phyloP scores from a whole-genome alignment of 2,329 filamentous ascomycete genomes.

The Hypoxylon sp. region DNA sequence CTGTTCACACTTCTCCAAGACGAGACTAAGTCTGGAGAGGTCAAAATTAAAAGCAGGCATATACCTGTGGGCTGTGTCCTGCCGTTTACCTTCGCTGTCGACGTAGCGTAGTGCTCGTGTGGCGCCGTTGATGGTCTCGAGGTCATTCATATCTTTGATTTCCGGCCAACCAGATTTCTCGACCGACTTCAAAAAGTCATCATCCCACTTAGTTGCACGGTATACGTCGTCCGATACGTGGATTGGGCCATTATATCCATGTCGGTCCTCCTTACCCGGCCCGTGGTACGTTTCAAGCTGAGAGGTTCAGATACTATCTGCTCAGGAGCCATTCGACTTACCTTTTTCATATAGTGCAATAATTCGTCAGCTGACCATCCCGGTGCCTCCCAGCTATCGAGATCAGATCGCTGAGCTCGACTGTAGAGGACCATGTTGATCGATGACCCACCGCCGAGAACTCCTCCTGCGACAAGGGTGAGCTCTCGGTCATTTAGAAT shows the following conservation, averaged over 20 bases:
- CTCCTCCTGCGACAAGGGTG: conserved; percentile 51
- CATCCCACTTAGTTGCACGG: conserved; percentile 56
- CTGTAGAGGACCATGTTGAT: conserved; percentile 61
- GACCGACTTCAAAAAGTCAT: conserved; percentile 65
- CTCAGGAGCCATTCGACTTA: too few relatives aligned
- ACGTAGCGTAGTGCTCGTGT: conserved; percentile 41
- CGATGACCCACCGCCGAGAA: conserved; percentile 67
- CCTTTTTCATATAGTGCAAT: conserved; percentile 55
- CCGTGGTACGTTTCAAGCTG: conserved; percentile 70
- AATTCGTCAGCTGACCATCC: conserved; percentile 50
- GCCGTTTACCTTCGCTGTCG: conserved; percentile 59
- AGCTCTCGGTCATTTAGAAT: conserved; percentile 22
- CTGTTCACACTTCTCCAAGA: too few relatives aligned
- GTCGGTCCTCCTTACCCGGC: conserved; percentile 57
- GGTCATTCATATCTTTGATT: conserved; percentile 66
- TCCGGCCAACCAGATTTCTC: conserved; percentile 63
- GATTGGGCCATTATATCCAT: conserved; percentile 69
- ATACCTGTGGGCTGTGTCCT: conserved; percentile 65
- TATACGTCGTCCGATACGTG: conserved; percentile 66
- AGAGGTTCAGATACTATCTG: too few relatives aligned
- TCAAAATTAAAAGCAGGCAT: too few relatives aligned
- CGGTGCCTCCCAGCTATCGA: conserved; percentile 47
- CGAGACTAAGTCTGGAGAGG: too few relatives aligned
- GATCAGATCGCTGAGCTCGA: conserved; percentile 52
- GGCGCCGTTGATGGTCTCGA: conserved; percentile 56